phyloP scores from a whole-genome alignment of 441 rosid genomes.

The Croton setiger region DNA sequence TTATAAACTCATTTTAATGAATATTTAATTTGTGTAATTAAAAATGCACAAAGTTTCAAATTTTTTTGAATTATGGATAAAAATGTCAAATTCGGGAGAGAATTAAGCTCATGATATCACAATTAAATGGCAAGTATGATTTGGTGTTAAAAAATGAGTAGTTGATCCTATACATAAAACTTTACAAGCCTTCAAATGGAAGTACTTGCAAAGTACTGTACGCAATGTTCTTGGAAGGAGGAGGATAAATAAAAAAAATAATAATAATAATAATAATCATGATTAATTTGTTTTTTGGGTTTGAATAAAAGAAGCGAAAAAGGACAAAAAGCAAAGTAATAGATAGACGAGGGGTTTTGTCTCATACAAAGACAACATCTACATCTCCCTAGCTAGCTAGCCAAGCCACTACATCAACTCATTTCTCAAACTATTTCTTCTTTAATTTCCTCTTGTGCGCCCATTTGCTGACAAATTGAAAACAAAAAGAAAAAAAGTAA shows the following conservation, averaged over 20 bases:
- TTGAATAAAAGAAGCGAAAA: neutral
- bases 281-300: conserved; percentile 4
- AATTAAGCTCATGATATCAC: too few relatives aligned
- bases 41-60: too few relatives aligned
- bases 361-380: conserved; percentile 24
- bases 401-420: neutral
- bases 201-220: neutral
- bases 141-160: too few relatives aligned
- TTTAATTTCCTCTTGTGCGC: conserved; percentile 17
- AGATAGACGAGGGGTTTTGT: conserved; percentile 19
- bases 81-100: too few relatives aligned
- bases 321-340: conserved; percentile 18
- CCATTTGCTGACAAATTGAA: conserved; percentile 23
- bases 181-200: neutral
- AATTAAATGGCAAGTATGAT: too few relatives aligned
- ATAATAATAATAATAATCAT: neutral
- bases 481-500: conserved; percentile 8
- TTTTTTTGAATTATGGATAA: too few relatives aligned
- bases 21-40: too few relatives aligned
- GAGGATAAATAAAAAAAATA: neutral
- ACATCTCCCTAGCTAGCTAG: conserved; percentile 17
- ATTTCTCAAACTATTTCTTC: conserved; percentile 16
- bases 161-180: too few relatives aligned
- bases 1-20: too few relatives aligned
- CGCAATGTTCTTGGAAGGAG: neutral